Evolutionary conservation across 257 asterid genomes (phyloP), one percentile per base, ranked within the genome.

Genomic region (Thymus mandschuricus): DNA sequence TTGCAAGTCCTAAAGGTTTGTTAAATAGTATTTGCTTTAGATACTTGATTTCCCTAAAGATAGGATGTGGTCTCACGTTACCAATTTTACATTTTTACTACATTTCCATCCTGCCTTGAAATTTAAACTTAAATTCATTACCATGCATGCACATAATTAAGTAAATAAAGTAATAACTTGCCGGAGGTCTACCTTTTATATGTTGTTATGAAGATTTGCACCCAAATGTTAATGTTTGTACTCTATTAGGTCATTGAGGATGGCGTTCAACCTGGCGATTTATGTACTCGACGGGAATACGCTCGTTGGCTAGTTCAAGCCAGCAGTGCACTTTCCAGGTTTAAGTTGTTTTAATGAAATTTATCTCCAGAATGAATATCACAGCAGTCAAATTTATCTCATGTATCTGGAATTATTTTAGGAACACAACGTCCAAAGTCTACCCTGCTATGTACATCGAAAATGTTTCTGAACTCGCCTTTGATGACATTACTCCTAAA

Each of bases 381-480:
- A 54, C 46, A 27, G 21, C 64, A 71, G 62, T 61, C 60, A 10
- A 76, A 40, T 68, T 51, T 44, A 45, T 49, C 66, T 45, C 56
- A 62, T 46, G 44, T 10, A 30, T 13, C 8, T 46, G 57, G 45
- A 65, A 46, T 80, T 76, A 44, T 46, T 84, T 70, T 81, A 95
- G 99, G 88, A 86, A 79, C 81, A 81, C 88, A 33, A 79, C 91
- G 64, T 88, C 98, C 64, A 95, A 95, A 82, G 98, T 95, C 69
- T 92, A 95, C 78, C 98, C 99, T 69, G 99, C 99, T 72, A 95
- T 95, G 99, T 95, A 82, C 86, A 95, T 95, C 46, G 97, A 95
- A 73, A 88, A 92, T 81, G 81, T 86, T 70, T 86, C 98, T 50
- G 99, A 95, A 75, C 98, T 95, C 82, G 98, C 98, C 76, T 95